Conservation (phyloP, 192 early-diverging fungal species). For the Coemansia sp. region DNA sequence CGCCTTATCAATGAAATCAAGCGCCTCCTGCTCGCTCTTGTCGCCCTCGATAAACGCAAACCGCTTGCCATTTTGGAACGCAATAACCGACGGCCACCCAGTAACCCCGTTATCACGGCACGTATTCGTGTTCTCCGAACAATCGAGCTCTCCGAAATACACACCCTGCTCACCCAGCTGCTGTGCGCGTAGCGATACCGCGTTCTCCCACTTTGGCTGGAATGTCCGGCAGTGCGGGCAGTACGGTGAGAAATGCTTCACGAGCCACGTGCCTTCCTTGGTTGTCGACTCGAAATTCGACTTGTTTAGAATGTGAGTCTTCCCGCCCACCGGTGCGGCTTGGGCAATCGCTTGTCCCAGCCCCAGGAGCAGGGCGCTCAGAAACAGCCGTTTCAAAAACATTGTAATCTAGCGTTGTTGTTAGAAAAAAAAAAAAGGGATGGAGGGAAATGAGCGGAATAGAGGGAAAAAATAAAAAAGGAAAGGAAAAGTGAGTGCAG, state of each 20-base stretch:
- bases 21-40: slow-evolving; percentile 25
- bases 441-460: background rate
- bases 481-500: background rate
- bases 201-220: slow-evolving; percentile 74
- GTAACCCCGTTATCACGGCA: slow-evolving; percentile 60
- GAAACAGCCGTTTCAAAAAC: slow-evolving; percentile 17
- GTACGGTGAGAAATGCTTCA: slow-evolving; percentile 86
- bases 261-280: slow-evolving; percentile 67
- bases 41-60: slow-evolving; percentile 25
- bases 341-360: slow-evolving; percentile 18
- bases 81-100: slow-evolving; percentile 61
- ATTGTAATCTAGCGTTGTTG: slow-evolving; percentile 6
- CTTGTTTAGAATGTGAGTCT: slow-evolving; percentile 43
- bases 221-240: slow-evolving; percentile 81
- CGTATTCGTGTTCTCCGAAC: slow-evolving; percentile 60
- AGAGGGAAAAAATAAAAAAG: slow-evolving; percentile 4
- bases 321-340: slow-evolving; percentile 42
- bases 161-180: slow-evolving; percentile 49
- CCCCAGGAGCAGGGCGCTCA: slow-evolving; percentile 12
- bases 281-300: slow-evolving; percentile 51
- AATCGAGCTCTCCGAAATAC: slow-evolving; percentile 72
- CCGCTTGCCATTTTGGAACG: slow-evolving; percentile 42
- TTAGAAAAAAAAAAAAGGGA: slow-evolving; percentile 4
- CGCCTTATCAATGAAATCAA: slow-evolving; percentile 18
- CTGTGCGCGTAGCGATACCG: slow-evolving; percentile 50